Percentiles rank a stretch among this genome's conserved stretches.
These are phyloP conservation scores for Knufia petricola DNA, from an alignment of 2,329 filamentous ascomycete species.

Conservation along the genomic window DNA sequence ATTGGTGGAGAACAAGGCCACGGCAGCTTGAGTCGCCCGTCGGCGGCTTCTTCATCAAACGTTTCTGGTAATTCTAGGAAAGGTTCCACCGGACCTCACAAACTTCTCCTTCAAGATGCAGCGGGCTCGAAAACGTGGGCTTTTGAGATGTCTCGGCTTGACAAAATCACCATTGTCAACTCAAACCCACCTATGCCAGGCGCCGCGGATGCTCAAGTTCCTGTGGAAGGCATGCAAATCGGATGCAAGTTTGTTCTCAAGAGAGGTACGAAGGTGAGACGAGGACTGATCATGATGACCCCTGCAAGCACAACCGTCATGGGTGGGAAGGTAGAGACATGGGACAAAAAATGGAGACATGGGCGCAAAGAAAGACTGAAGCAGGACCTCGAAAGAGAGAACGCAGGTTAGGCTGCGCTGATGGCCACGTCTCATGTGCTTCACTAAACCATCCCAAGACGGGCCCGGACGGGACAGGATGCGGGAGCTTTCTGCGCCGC, in stretches of 20 bases:
- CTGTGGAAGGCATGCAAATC: constrained; percentile 50
- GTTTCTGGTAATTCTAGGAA: constrained; percentile 12
- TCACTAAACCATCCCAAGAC: no score
- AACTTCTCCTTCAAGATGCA: constrained; percentile 72
- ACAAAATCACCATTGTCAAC: constrained; percentile 49
- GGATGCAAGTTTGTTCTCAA: constrained; percentile 73
- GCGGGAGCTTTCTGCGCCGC: no score
- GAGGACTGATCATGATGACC: constrained; percentile 71
- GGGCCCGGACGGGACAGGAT: no score
- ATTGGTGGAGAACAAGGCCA: constrained; percentile 3
- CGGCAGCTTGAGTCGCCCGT: neutral
- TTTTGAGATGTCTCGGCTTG: constrained; percentile 60
- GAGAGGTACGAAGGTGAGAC: constrained; percentile 54
- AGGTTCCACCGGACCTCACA: constrained; percentile 55
- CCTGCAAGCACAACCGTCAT: constrained; percentile 58
- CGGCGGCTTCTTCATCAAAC: constrained; percentile 13
- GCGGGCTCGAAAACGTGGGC: constrained; percentile 59
- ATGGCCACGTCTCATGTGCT: no score
- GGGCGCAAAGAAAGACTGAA: constrained; percentile 61
- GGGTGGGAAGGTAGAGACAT: constrained; percentile 76
- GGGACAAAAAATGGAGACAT: constrained; percentile 69
- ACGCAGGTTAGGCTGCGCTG: neutral
- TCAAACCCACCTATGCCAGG: neutral
- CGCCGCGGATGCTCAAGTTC: neutral
- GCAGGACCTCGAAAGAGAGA: constrained; percentile 38